Percentiles rank a stretch among this genome's conserved stretches.
phyloP scores from a whole-genome alignment of 306 rosid species.

The Alnus rubra region DNA sequence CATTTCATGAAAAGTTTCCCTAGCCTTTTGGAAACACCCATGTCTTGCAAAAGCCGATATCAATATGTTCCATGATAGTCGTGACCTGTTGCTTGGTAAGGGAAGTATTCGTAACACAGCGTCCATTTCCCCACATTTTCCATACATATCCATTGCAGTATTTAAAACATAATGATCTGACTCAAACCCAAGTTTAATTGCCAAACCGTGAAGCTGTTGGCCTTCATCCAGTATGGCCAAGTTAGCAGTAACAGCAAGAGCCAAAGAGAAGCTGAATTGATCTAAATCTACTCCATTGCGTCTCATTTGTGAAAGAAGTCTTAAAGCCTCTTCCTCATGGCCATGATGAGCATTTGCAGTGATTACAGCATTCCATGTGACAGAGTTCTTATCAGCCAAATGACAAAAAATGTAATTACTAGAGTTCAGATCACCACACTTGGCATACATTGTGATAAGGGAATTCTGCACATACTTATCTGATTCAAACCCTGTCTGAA shows the following conservation, averaged over 20 bases:
- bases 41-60: conserved; percentile 85
- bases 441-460: conserved; percentile 82
- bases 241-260: conserved; percentile 72
- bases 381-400: conserved; percentile 54
- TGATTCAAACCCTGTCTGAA: conserved; percentile 64
- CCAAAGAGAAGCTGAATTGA: conserved; percentile 77
- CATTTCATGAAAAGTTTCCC: conserved; percentile 77
- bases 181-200: conserved; percentile 71
- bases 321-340: conserved; percentile 76
- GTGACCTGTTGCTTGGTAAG: conserved; percentile 49
- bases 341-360: conserved; percentile 78
- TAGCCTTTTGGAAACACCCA: conserved; percentile 67
- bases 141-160: conserved; percentile 94
- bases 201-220: conserved; percentile 74
- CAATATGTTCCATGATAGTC: conserved; percentile 83
- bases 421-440: conserved; percentile 69
- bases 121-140: conserved; percentile 85
- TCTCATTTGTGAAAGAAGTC: conserved; percentile 62
- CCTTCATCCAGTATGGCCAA: conserved; percentile 88
- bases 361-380: conserved; percentile 81
- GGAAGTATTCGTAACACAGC: conserved; percentile 70
- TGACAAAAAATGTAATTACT: conserved; percentile 58
- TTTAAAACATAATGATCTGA: conserved; percentile 65
- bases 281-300: conserved; percentile 55
- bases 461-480: conserved; percentile 76